These are phyloP conservation scores for Artemisia tridentata DNA, from an alignment of 129 eudicot species.

Conservation along the genomic window DNA sequence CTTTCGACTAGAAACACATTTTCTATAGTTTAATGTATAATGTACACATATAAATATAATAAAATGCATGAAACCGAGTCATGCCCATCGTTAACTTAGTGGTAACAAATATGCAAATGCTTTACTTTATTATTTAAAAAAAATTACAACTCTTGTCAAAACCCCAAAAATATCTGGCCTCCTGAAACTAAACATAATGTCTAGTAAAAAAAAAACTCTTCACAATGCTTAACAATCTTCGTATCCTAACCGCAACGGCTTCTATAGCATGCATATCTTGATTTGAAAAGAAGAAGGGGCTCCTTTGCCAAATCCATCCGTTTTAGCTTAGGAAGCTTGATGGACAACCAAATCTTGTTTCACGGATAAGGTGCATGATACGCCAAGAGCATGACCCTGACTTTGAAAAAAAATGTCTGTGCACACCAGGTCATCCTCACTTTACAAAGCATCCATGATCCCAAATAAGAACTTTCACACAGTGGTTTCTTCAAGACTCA, in stretches of 20 bases:
- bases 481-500: too few species aligned
- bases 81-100: too few species aligned
- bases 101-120: neutral
- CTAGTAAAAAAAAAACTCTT: neutral
- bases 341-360: neutral
- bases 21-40: too few species aligned
- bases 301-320: neutral
- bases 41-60: too few species aligned
- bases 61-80: too few species aligned
- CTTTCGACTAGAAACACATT: too few species aligned
- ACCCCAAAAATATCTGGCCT: neutral
- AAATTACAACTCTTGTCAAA: conserved; percentile 3
- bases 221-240: neutral
- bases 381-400: conserved; percentile 5
- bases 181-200: neutral
- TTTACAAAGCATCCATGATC: too few species aligned
- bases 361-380: neutral
- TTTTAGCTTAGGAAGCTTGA: conserved; percentile 9
- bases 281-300: conserved; percentile 1
- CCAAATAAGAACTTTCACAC: too few species aligned
- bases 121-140: conserved; percentile 8
- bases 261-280: neutral
- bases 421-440: too few species aligned
- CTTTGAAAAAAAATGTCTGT: neutral
- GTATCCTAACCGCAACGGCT: conserved; percentile 5